phyloP scores from a whole-genome alignment of 164 flowering plant genomes.

The Aristolochia californica region DNA sequence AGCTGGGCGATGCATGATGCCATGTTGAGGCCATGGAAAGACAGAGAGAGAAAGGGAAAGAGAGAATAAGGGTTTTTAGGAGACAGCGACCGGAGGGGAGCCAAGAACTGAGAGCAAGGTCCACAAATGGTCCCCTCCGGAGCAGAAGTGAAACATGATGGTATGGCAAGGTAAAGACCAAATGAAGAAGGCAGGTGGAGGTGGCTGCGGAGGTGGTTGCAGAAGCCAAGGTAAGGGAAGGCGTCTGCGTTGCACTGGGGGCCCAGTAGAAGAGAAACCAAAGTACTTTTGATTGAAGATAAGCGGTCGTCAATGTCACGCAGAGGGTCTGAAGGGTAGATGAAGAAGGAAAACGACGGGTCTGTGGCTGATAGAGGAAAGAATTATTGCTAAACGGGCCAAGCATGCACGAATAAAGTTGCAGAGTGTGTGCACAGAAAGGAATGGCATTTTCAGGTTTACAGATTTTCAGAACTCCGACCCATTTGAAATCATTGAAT shows the following conservation, averaged over 20 bases:
- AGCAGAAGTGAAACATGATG: not conserved
- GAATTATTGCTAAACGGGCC: conserved; percentile 35
- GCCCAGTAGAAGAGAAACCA: conserved; percentile 2
- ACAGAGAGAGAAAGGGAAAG: not conserved
- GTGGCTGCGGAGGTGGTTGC: not conserved
- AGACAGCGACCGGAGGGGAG: not conserved
- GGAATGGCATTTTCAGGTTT: not conserved
- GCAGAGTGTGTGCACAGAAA: not conserved
- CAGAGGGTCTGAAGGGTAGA: not conserved
- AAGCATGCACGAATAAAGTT: conserved; percentile 28
- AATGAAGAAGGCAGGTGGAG: conserved; percentile 1
- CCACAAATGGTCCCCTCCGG: not conserved
- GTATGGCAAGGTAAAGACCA: not conserved
- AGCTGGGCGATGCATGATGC: conserved; percentile 4
- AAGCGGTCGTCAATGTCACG: not conserved
- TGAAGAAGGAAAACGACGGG: conserved; percentile 27
- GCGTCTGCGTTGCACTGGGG: not conserved
- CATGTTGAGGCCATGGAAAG: not conserved
- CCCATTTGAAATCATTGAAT: conserved; percentile 20
- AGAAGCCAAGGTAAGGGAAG: not conserved
- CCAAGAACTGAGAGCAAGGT: not conserved
- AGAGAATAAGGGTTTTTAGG: conserved; percentile 4
- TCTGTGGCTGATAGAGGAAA: conserved; percentile 19
- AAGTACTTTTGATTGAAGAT: not conserved
- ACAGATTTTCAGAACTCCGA: not conserved